phyloP scores from a whole-genome alignment of 495 filamentous ascomycete genomes.

The Penicillium paradoxum region DNA sequence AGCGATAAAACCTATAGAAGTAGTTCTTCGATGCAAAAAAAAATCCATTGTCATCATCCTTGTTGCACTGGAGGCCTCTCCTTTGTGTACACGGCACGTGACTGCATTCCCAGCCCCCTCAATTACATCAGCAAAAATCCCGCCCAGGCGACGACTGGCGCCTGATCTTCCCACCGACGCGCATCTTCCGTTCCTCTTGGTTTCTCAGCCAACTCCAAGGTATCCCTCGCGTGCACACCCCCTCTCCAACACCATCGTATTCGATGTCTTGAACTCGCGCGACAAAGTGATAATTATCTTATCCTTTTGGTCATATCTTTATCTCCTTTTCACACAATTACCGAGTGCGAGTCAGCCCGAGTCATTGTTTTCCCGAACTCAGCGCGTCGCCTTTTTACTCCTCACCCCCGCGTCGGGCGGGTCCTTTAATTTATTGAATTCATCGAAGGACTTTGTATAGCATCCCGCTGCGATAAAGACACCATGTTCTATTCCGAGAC shows the following conservation, averaged over 20 bases:
- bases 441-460: slow-evolving; percentile 9
- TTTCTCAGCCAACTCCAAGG: slow-evolving; percentile 24
- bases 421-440: slow-evolving; percentile 17
- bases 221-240: slow-evolving; percentile 17
- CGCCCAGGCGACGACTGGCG: slow-evolving; percentile 10
- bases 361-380: slow-evolving; percentile 35
- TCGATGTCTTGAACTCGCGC: slow-evolving; percentile 16
- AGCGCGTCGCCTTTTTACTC: slow-evolving; percentile 38
- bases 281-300: slow-evolving; percentile 5
- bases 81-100: background rate
- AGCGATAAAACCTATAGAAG: no score
- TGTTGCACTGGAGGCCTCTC: background rate
- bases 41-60: background rate
- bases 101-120: slow-evolving; percentile 25
- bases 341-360: slow-evolving; percentile 14
- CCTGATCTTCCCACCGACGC: slow-evolving; percentile 27
- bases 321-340: background rate
- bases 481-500: slow-evolving; percentile 98
- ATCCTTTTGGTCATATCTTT: slow-evolving; percentile 1
- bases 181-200: slow-evolving; percentile 20
- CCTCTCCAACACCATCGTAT: background rate
- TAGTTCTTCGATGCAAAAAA: background rate
- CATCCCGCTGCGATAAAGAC: slow-evolving; percentile 16
- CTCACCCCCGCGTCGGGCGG: slow-evolving; percentile 41
- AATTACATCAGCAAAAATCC: slow-evolving; percentile 20